Percentiles rank a stretch among this genome's conserved stretches.
Conservation (phyloP, 2,329 filamentous ascomycete species). For the Decorospora gaudefroyi region DNA sequence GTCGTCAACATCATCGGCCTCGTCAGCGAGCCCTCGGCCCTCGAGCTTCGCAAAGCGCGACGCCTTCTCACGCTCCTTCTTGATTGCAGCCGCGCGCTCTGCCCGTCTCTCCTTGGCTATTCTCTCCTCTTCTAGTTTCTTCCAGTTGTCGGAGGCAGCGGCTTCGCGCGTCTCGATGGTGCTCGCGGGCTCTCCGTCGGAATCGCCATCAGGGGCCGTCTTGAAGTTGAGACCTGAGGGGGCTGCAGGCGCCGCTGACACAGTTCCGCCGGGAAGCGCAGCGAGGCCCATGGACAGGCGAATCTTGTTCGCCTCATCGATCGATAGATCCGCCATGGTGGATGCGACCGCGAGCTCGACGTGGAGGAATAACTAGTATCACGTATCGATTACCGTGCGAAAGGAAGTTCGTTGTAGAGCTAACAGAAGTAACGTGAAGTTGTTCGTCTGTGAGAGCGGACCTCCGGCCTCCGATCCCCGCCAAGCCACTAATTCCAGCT, state of each 20-base stretch:
- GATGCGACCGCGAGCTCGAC: constrained; percentile 6
- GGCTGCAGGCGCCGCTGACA: constrained; percentile 60
- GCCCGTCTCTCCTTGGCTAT: constrained; percentile 77
- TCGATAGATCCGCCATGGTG: constrained; percentile 51
- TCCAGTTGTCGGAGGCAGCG: constrained; percentile 75
- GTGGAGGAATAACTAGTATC: not conserved
- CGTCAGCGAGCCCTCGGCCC: constrained; percentile 83
- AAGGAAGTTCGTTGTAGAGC: not conserved
- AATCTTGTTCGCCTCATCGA: constrained; percentile 93
- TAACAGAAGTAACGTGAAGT: not conserved
- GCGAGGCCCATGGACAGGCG: constrained; percentile 87
- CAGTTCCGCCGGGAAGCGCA: constrained; percentile 71
- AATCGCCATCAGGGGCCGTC: constrained; percentile 53
- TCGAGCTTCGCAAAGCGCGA: constrained; percentile 76
- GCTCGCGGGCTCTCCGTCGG: constrained; percentile 73
- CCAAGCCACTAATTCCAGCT: constrained; percentile 33
- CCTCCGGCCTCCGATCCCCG: constrained; percentile 8
- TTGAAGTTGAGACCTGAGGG: constrained; percentile 63
- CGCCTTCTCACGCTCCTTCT: constrained; percentile 83
- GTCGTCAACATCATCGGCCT: constrained; percentile 70
- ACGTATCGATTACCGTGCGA: not conserved
- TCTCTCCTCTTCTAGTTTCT: constrained; percentile 67
- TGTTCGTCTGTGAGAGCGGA: constrained; percentile 1
- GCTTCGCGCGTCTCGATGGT: constrained; percentile 83
- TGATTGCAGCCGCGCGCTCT: constrained; percentile 78